Base-by-base conservation (phyloP, 352 stramenopile species). In the Aphanomyces stellatus region DNA sequence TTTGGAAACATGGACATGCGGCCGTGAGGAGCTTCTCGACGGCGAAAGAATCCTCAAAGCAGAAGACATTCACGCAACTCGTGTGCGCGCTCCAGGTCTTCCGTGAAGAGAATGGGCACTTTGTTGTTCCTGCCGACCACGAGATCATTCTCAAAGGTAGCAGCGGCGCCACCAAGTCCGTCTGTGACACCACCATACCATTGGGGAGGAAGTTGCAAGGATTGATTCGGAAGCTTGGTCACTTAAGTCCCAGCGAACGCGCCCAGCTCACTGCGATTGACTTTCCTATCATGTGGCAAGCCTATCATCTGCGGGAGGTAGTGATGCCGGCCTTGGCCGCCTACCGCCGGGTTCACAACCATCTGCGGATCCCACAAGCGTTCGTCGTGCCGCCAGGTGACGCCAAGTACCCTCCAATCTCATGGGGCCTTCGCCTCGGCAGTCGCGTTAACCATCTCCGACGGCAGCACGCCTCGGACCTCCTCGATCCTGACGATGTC, bases 331-430 rank as follows among this genome's bases (percentile, higher is more conserved):
- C 90, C 0, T 73, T 98, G 13, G 59, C 81, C 51, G 80, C 70
- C 19, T 98, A 96, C 73, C 77, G 87, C 15, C 43, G 79, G 40
- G 69, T 87, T 0, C 81, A 96, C 53, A 89, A 88, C 22, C 78
- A 97, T 69, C 71, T 98, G 25, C 87, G 95, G 60, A 89, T 98
- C n/a, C 91, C 91, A 37, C 88, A 97, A 71, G 90, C 92, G 59
- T 98, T 96, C 70, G 79, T 91, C 15, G 85, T 98, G 1, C 90
- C 90, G 2, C 60, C 78, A 6, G 72, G 79, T 46, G 79, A 82
- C 22, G 33, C 25, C 30, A 7, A 34, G 6, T 98, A 90, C 88
- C 88, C 91, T 17, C 71, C 88, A 56, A 70, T 87, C 27, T 88
- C 86, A 28, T 88, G 84, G 73, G 89, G 90, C 3, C 81, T 95